Conservation (phyloP, 257 asterid genomes). For the Solanum gandarillasii region DNA sequence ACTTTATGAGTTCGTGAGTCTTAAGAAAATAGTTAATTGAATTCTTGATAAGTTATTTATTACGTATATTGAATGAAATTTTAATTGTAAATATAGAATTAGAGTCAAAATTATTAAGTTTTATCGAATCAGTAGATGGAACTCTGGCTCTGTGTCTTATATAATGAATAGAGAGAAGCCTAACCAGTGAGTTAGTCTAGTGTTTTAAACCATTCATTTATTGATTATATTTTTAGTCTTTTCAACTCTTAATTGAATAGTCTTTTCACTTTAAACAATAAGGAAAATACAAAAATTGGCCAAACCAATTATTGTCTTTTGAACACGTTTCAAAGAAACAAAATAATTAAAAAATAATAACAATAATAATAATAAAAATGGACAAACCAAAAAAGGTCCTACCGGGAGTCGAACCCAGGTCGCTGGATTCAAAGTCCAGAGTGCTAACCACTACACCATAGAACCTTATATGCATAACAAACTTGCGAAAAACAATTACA, state of each 20-base stretch:
- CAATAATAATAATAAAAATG: too few relatives aligned
- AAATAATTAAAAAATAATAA: too few relatives aligned
- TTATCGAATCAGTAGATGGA: neutral
- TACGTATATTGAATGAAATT: neutral
- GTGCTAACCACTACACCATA: conserved; percentile 98
- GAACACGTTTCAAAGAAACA: neutral
- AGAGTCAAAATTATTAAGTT: neutral
- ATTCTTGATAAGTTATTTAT: neutral
- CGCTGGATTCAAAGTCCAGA: conserved; percentile 99
- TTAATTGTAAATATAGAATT: neutral
- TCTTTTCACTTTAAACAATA: neutral
- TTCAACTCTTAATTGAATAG: neutral
- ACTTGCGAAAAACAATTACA: neutral
- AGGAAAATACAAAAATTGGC: neutral
- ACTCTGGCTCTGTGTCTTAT: neutral
- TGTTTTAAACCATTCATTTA: neutral
- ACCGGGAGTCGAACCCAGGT: conserved; percentile 99
- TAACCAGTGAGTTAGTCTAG: neutral
- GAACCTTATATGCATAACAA: neutral
- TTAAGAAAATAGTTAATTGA: neutral
- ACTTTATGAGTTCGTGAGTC: neutral
- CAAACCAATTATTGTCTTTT: too few relatives aligned
- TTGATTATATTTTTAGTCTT: neutral
- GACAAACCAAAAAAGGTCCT: conserved; percentile 38
- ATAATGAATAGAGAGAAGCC: neutral